Evolutionary conservation across 495 filamentous ascomycete species (phyloP), one percentile per base, ranked within the genome.

Genomic region (Coniosporium apollinis): DNA sequence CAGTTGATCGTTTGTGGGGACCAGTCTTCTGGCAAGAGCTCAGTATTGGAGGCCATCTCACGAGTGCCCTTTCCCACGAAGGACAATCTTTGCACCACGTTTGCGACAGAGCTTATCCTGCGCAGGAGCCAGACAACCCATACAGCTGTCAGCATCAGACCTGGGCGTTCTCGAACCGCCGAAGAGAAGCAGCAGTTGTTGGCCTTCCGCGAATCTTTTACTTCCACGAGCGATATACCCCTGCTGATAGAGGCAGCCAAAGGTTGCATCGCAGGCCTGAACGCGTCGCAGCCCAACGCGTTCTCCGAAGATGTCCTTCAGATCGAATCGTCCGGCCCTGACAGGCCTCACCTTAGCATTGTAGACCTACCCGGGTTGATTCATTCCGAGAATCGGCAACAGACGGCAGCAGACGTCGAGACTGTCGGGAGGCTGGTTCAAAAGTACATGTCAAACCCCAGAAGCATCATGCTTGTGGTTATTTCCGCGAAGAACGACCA

Each of bases 41-140:
- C 46, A 16, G 43, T 49, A 4, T 40, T 49, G 13, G 47, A 58
- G 30, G 51, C 48, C 7, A 49, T 60, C 16, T 46, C 54, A 1
- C 22, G 46, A 1, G 43, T 58, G 0, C 30, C 26, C 1, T 57
- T 58, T 42, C 69, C 69, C 0, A 51, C 49, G 0, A 61, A 61
- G 19, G 61, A 62, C 35, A 65, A 49, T 29, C 50, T 74, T 0
- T 71, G 67, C 42, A 74, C 71, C 1, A 49, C 67, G 20, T 75
- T 74, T 41, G 60, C 69, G 7, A 75, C 65, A 1, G 67, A 76
- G 39, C 38, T 76, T 6, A 51, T 75, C 15, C 64, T 75, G 9
- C 64, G 70, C 0, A 56, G 63, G 21, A 42, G 28, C 8, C 8
- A n/a, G 1, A 14, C 8, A 10, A 4, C 9, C 2, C 17, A 31